Evolutionary conservation across 1,284 basidiomycete species (phyloP), one percentile per base, ranked within the genome.

Genomic region (Rhodotorula sp.): DNA sequence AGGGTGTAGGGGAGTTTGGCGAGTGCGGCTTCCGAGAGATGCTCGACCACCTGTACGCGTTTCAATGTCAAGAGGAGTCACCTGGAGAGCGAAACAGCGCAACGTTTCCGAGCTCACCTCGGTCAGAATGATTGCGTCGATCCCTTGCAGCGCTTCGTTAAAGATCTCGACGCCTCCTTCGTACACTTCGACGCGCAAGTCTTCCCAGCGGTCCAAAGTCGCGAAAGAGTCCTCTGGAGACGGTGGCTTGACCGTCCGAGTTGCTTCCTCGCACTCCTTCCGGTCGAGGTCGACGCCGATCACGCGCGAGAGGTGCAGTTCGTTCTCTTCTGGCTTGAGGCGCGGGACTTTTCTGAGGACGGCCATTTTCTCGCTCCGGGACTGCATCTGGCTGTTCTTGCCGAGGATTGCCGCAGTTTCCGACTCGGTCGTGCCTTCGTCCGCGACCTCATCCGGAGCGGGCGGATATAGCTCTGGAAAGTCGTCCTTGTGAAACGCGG

Each of bases 61-160:
- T 5, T 62, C 51, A 62, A 46, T 24, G 46, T 63, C 72, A 30
- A n/a, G 18, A 12, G 15, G 33, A 5, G 17, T 29, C 22, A 14
- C 22, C 6, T 10, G 26, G 26, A 14, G 26, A 12, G 8, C 26
- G n/a, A n/a, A 29, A 46, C 22, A 10, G 5, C 12, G 3, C 20
- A 30, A 2, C n/a, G n/a, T n/a, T 1, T 6, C 17, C 83, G 88
- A 78, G 37, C 82, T 91, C 88, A 96, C 89, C 84, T 97, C 94
- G 10, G 88, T 89, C 26, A 89, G 87, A 33, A 93, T 86, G 73
- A 96, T 90, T 70, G 91, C 93, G 71, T 96, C 92, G 29, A 87
- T 85, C 58, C 84, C 86, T 63, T 83, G 84, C 74, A 97, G 88
- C 54, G 86, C 84, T 33, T 87, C 83, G 77, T 96, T 96, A 77